These are phyloP conservation scores for Cystofilobasidium macerans DNA, from an alignment of 768 basidiomycete genomes.

Conservation along the genomic window DNA sequence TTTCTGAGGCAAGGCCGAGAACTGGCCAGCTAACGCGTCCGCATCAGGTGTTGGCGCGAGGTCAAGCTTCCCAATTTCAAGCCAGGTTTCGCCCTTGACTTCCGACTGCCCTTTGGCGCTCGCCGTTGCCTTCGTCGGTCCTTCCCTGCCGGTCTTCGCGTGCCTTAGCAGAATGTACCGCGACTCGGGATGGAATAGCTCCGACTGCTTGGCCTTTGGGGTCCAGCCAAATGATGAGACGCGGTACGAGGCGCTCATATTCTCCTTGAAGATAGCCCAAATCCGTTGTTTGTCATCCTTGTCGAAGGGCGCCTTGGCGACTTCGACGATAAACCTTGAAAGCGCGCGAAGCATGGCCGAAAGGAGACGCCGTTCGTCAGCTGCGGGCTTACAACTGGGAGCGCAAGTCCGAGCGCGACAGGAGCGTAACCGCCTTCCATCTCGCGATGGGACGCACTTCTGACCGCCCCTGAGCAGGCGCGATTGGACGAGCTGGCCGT, in stretches of 20 bases:
- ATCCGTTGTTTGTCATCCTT: neutral
- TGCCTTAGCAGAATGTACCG: constrained; percentile 11
- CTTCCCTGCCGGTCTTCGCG: too few relatives aligned
- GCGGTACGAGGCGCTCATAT: constrained; percentile 3
- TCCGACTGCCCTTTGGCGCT: neutral
- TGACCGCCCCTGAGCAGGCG: neutral
- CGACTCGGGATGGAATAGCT: constrained; percentile 13
- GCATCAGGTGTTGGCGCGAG: too few relatives aligned
- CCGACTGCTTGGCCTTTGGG: neutral
- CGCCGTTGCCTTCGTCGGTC: neutral
- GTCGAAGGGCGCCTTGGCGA: neutral
- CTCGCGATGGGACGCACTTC: neutral
- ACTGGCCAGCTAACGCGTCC: too few relatives aligned
- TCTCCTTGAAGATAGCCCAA: neutral
- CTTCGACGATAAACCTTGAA: neutral
- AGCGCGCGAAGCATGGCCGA: neutral
- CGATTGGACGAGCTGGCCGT: neutral
- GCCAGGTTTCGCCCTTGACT: neutral
- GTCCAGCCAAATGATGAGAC: constrained; percentile 20
- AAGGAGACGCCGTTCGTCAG: neutral
- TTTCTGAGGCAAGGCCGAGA: too few relatives aligned
- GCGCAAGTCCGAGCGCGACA: neutral
- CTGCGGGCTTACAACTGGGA: too few relatives aligned
- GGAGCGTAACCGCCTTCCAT: neutral
- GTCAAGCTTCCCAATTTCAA: neutral